These are phyloP conservation scores for Rhodamnia rubescens DNA, from an alignment of 345 rosid genomes.

Conservation along the genomic window DNA sequence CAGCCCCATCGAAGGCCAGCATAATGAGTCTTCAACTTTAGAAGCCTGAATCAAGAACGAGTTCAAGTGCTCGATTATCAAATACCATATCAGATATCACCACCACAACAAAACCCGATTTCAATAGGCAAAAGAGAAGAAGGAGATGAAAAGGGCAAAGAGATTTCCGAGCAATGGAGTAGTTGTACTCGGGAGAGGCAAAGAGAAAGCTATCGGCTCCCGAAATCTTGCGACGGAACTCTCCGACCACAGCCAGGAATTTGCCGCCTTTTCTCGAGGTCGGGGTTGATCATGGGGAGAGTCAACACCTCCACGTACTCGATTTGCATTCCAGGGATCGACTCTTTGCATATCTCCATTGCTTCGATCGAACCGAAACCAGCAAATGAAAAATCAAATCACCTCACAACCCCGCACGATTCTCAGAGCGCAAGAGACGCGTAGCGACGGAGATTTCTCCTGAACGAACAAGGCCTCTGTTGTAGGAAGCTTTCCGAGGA, in stretches of 20 bases:
- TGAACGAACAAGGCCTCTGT: slow-evolving; percentile 57
- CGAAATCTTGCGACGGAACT: slow-evolving; percentile 49
- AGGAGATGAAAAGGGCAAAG: not conserved
- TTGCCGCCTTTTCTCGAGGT: slow-evolving; percentile 48
- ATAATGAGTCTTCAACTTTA: not conserved
- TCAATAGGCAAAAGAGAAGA: not conserved
- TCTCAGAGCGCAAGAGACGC: not conserved
- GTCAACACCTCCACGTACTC: slow-evolving; percentile 45
- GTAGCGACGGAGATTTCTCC: slow-evolving; percentile 14
- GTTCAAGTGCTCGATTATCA: not conserved
- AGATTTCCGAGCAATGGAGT: slow-evolving; percentile 44
- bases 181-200: slow-evolving; percentile 82
- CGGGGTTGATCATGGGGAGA: slow-evolving; percentile 60
- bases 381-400: not conserved
- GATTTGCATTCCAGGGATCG: slow-evolving; percentile 33
- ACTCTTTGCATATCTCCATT: slow-evolving; percentile 22
- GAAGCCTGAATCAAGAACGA: not conserved
- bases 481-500: slow-evolving; percentile 57
- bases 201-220: slow-evolving; percentile 58
- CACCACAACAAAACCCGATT: not conserved
- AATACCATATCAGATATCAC: not conserved
- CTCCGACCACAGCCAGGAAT: slow-evolving; percentile 51
- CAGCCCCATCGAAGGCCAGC: not conserved
- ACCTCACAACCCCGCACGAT: not conserved
- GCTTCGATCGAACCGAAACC: slow-evolving; percentile 20